Base-by-base conservation (phyloP, 345 rosid genomes). In the Limnanthes douglasii region DNA sequence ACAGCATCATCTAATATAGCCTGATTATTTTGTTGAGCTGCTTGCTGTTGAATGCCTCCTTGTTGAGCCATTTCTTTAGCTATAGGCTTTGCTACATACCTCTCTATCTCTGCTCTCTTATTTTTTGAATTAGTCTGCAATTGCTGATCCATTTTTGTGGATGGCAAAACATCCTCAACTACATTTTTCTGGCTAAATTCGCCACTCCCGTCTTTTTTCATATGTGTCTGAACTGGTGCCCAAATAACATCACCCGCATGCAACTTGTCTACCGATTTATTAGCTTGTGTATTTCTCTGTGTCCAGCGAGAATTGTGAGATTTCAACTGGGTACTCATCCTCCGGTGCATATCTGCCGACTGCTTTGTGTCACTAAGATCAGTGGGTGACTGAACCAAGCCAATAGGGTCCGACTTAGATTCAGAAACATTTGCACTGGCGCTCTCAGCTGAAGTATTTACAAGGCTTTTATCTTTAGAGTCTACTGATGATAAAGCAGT, bases 91-190 rank as follows among this genome's bases (percentile, higher is more conserved):
- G 95, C 77, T 25, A 81, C 49, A 19, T 85, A 81, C 46, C 93
- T 78, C 70, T 85, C 96, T 39, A 85, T 66, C 64, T 92, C 99
- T 15, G 80, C 83, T 45, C 93, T 75, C 71, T 75, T 92, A 54
- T 53, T 65, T 60, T 66, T 81, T 26, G 71, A 43, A 65, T 48
- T 78, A 56, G 51, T 57, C 48, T 67, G 83, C 39, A 62, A 64
- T 35, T 59, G 73, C 50, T 63, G 58, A 42, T 60, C 74, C 31
- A 51, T 78, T 61, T 66, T 75, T 13, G 50, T 24, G 8, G 67
- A 49, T 14, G 66, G 46, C 46, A 37, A 34, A 28, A 48, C 54
- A 38, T 18, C 43, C 50, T 72, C 93, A 54, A 29, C 61, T 18
- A 22, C 39, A 15, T 39, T 9, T 46, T 54, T 64, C 63, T 60